Base-by-base conservation (phyloP, 2,329 filamentous ascomycete species). In the Diaporthe nobilis region DNA sequence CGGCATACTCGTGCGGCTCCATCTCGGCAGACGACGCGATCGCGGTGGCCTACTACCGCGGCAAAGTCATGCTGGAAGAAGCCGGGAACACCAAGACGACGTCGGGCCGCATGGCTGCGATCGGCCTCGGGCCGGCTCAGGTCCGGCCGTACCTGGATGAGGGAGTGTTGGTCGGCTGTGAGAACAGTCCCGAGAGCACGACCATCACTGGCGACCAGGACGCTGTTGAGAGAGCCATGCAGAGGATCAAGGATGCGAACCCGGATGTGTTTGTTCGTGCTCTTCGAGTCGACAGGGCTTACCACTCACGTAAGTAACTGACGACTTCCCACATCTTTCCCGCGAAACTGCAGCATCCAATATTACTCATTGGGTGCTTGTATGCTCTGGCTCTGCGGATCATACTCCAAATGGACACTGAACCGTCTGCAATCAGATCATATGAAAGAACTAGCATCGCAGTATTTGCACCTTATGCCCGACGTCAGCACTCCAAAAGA, bases 181-280 rank as follows among this genome's bases (percentile, higher is more conserved):
- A 73, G 31, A 77, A 77, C 44, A 70, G 55, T 22, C 82, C 84
- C 0, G 55, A 75, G 0, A 85, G 80, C 58, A 75, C 82, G 8
- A 86, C 85, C 0, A 37, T 86, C 0, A 84, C 84, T 0, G 84
- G 84, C 1, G 80, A 82, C 31, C 71, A 58, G 2, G 71, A 57
- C 2, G 79, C 78, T 0, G 77, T 85, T 3, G 75, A 81, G 22
- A 76, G 76, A 8, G 70, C 84, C 1, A 73, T 78, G 15, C 2
- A 6, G 1, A 10, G 13, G 1, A 49, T 72, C 42, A 47, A 31
- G 25, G 20, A 49, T 4, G 61, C n/a, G 4, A 5, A 31, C 25
- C 42, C 61, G 2, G 42, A 65, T 17, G 25, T 65, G 1, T 25
- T 15, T 5, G 42, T n/a, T 1, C 25, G 61, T 7, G 25, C 15